These are phyloP conservation scores for Spathaspora hagerdaliae DNA, from an alignment of 805 yeast genomes.

Conservation along the genomic window DNA sequence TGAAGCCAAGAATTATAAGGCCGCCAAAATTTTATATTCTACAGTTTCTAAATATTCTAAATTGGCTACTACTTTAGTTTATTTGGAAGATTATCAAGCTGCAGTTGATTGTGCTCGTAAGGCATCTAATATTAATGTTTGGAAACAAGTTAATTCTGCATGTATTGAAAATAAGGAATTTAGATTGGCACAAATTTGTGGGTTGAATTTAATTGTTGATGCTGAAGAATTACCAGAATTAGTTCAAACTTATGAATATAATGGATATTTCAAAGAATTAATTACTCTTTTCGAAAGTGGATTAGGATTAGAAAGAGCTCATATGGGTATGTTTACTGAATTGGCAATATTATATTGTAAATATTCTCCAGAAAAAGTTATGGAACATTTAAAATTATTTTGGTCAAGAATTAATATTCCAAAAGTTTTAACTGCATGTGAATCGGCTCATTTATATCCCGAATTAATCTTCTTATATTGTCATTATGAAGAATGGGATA, in stretches of 20 bases:
- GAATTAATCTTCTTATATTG: constrained; percentile 94
- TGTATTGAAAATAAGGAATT: constrained; percentile 94
- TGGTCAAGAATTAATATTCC: constrained; percentile 99
- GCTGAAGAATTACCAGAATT: constrained; percentile 95
- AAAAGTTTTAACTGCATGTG: constrained; percentile 91
- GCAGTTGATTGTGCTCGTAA: constrained; percentile 99
- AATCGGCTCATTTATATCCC: constrained; percentile 91
- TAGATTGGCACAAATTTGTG: constrained; percentile 97
- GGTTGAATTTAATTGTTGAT: constrained; percentile 92
- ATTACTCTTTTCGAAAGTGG: constrained; percentile 94
- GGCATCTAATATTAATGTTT: constrained; percentile 87
- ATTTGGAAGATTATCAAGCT: constrained; percentile 85
- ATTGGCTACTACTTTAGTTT: constrained; percentile 94
- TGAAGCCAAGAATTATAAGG: constrained; percentile 77
- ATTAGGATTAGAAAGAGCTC: constrained; percentile 94
- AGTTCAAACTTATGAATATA: constrained; percentile 79
- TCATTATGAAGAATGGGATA: constrained; percentile 99
- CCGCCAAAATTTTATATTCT: constrained; percentile 84
- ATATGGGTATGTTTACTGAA: constrained; percentile 99
- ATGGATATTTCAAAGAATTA: constrained; percentile 89
- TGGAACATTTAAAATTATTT: constrained; percentile 95
- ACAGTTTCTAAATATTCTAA: constrained; percentile 92
- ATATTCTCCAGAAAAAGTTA: constrained; percentile 82
- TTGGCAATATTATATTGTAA: constrained; percentile 87
- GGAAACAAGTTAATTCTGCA: constrained; percentile 97